A percentile compares a stretch with the other conserved stretches of the same genome.
These are phyloP conservation scores for Oryza punctata DNA, from an alignment of 176 grass and related monocot species.

Conservation along the genomic window DNA sequence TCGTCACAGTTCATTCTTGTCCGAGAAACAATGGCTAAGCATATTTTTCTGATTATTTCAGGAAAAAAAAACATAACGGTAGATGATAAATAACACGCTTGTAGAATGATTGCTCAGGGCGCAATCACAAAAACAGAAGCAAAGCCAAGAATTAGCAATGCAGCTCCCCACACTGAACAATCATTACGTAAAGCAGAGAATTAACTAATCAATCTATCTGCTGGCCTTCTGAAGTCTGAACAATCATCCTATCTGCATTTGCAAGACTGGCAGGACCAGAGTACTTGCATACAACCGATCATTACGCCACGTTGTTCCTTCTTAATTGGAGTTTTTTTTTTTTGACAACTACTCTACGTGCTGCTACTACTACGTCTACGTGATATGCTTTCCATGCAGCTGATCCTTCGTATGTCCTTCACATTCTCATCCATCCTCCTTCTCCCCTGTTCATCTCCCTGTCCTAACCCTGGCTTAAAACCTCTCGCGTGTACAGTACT, in stretches of 20 bases:
- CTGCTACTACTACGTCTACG: too few relatives aligned
- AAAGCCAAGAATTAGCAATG: not conserved
- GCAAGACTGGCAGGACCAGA: not conserved
- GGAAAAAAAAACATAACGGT: not conserved
- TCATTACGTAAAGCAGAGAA: not conserved
- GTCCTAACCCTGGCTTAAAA: not conserved
- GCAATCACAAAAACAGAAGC: not conserved
- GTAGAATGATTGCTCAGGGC: not conserved
- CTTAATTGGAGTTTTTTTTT: too few relatives aligned
- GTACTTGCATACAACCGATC: not conserved
- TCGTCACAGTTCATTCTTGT: not conserved
- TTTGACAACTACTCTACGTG: too few relatives aligned
- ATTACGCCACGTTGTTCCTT: not conserved
- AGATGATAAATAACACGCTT: not conserved
- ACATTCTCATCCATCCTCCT: not conserved
- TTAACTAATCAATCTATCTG: not conserved
- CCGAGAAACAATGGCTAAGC: not conserved
- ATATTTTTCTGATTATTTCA: not conserved
- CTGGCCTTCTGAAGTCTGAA: not conserved
- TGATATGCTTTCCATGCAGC: not conserved
- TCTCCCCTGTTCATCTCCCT: not conserved
- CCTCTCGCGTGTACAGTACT: conserved; percentile 5
- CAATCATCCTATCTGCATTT: conserved; percentile 16
- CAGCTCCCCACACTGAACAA: not conserved
- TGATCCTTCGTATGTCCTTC: not conserved